phyloP scores from a whole-genome alignment of 306 rosid genomes.

The Alnus glutinosa region DNA sequence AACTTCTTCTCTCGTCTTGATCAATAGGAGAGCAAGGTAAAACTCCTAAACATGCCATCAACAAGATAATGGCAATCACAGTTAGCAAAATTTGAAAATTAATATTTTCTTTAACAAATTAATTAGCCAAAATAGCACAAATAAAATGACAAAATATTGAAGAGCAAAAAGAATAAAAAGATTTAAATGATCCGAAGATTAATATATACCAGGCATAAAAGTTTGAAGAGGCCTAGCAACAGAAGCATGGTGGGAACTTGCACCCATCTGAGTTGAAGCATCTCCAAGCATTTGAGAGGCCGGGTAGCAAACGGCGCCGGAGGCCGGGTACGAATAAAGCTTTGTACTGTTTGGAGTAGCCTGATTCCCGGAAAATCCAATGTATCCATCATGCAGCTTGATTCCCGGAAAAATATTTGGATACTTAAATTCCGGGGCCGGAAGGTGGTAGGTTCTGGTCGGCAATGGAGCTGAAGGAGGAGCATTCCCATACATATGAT shows the following conservation, averaged over 20 bases:
- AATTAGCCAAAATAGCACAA: too few relatives aligned
- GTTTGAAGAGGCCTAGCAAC: not conserved
- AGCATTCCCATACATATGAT: not conserved
- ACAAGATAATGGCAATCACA: not conserved
- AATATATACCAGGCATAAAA: not conserved
- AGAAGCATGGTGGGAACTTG: not conserved
- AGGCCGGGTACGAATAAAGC: too few relatives aligned
- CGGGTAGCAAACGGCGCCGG: not conserved
- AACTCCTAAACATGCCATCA: too few relatives aligned
- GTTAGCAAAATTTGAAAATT: not conserved
- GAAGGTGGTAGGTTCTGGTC: not conserved
- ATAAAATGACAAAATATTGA: not conserved
- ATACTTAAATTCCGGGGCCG: not conserved
- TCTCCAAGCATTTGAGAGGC: not conserved
- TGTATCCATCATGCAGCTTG: not conserved
- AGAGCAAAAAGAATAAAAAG: not conserved
- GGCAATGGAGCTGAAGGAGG: slow-evolving; percentile 1
- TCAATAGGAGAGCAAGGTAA: not conserved
- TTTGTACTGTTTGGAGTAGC: not conserved
- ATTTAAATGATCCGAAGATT: not conserved
- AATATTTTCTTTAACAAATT: too few relatives aligned
- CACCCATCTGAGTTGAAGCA: not conserved
- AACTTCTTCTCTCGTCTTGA: not conserved
- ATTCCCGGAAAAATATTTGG: not conserved
- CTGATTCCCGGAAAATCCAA: not conserved